A percentile compares a stretch with the other conserved stretches of the same genome.
These are phyloP conservation scores for Yamadazyma triangularis DNA, from an alignment of 1,139 yeast genomes.

Conservation along the genomic window DNA sequence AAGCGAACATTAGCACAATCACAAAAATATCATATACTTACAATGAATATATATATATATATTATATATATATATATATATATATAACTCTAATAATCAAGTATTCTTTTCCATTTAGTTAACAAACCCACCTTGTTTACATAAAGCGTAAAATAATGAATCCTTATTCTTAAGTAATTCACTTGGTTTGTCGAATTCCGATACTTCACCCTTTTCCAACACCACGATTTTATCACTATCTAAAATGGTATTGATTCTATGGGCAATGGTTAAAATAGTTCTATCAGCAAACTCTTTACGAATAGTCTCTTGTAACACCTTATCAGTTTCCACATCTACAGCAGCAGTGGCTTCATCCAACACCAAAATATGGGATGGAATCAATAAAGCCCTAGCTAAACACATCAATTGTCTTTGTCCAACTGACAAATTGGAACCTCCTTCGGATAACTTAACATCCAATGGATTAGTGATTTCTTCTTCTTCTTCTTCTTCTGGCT, in stretches of 20 bases:
- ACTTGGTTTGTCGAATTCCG: conserved; percentile 81
- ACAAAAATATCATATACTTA: too few relatives aligned
- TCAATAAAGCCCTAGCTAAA: conserved; percentile 80
- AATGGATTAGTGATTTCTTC: conserved; percentile 28
- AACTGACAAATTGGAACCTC: conserved; percentile 83
- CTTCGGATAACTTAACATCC: conserved; percentile 66
- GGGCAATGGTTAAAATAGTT: conserved; percentile 93
- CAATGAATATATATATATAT: too few relatives aligned
- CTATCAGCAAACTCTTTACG: conserved; percentile 80
- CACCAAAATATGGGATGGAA: conserved; percentile 73
- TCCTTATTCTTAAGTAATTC: conserved; percentile 60
- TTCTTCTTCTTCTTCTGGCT: conserved; percentile 2
- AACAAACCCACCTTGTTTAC: conserved; percentile 61
- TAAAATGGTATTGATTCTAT: conserved; percentile 86
- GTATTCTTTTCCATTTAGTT: conserved; percentile 11
- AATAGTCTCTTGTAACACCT: conserved; percentile 81
- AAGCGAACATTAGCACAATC: conserved; percentile 54
- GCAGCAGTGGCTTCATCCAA: conserved; percentile 98
- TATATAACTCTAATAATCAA: too few relatives aligned
- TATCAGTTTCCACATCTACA: conserved; percentile 93
- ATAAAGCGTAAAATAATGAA: conserved; percentile 73
- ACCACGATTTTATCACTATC: conserved; percentile 89
- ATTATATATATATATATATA: too few relatives aligned
- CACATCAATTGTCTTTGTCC: conserved; percentile 94
- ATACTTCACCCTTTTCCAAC: conserved; percentile 77